phyloP scores from a whole-genome alignment of 2,329 filamentous ascomycete genomes.

The Magnaporthales sp. region DNA sequence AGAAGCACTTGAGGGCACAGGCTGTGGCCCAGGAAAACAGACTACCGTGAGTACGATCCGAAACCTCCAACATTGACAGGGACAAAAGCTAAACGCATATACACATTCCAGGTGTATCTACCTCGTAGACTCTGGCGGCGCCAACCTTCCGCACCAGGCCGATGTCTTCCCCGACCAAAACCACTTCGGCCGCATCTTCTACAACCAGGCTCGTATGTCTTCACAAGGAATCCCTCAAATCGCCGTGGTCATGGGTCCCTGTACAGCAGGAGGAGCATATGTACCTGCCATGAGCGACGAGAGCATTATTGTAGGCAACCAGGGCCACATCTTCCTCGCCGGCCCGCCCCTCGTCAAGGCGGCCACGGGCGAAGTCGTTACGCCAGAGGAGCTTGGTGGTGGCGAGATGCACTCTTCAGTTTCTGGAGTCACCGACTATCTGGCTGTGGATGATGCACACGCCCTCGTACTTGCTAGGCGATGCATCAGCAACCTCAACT shows the following conservation, averaged over 20 bases:
- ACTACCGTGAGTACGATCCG: slow-evolving; percentile 41
- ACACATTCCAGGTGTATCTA: slow-evolving; percentile 64
- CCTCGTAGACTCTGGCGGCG: slow-evolving; percentile 90
- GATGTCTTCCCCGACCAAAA: slow-evolving; percentile 93
- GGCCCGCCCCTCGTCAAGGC: slow-evolving; percentile 93
- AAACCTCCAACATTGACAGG: neutral
- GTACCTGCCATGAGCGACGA: slow-evolving; percentile 97
- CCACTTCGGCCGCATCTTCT: slow-evolving; percentile 96
- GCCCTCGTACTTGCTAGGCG: slow-evolving; percentile 78
- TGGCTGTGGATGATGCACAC: slow-evolving; percentile 90
- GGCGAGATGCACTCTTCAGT: slow-evolving; percentile 83
- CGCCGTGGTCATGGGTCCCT: slow-evolving; percentile 93
- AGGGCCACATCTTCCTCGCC: slow-evolving; percentile 96
- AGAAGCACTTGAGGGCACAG: slow-evolving; percentile 93
- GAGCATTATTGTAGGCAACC: slow-evolving; percentile 78
- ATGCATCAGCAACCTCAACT: slow-evolving; percentile 84
- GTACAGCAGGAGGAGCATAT: slow-evolving; percentile 91
- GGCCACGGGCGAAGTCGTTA: slow-evolving; percentile 87
- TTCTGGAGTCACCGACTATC: slow-evolving; percentile 89
- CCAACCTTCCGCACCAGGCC: slow-evolving; percentile 88
- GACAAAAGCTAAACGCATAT: neutral
- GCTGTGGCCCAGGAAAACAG: slow-evolving; percentile 84
- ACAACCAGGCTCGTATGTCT: slow-evolving; percentile 94
- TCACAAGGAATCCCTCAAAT: slow-evolving; percentile 84
- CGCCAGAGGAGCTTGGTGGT: slow-evolving; percentile 82